phyloP scores from a whole-genome alignment of 164 flowering plant species.

The Vitis vinifera region DNA sequence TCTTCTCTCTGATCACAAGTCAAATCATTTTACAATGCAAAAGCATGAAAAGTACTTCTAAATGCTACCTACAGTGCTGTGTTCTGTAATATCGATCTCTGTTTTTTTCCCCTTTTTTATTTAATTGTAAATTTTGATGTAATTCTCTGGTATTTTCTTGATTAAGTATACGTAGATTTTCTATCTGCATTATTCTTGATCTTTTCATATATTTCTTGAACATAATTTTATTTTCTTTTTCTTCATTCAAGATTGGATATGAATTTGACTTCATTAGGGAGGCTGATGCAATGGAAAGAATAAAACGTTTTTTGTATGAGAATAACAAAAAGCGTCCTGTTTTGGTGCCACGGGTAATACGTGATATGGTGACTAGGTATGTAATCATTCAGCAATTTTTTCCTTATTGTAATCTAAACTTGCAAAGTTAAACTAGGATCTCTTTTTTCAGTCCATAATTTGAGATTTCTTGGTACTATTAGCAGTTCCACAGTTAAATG shows the following conservation, averaged over 20 bases:
- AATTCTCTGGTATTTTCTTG: background rate
- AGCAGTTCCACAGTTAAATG: background rate
- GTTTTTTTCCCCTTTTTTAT: background rate
- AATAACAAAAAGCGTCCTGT: slow-evolving; percentile 81
- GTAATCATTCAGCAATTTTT: background rate
- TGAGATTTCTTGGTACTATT: background rate
- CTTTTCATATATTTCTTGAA: background rate
- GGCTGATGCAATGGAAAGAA: slow-evolving; percentile 85
- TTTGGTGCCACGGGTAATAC: slow-evolving; percentile 66
- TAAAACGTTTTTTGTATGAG: slow-evolving; percentile 50
- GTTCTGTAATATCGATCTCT: too few species aligned
- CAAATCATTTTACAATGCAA: too few species aligned
- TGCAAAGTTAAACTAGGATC: background rate
- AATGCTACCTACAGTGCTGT: too few species aligned
- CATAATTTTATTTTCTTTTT: background rate
- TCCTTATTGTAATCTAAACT: background rate
- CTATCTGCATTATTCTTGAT: too few species aligned
- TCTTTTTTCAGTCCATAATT: background rate
- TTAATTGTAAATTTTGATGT: slow-evolving; percentile 2
- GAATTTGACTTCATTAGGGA: slow-evolving; percentile 94
- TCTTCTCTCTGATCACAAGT: too few species aligned
- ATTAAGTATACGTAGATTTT: too few species aligned
- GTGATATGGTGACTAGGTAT: slow-evolving; percentile 69
- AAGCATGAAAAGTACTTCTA: background rate
- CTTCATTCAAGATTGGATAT: slow-evolving; percentile 69